phyloP scores from a whole-genome alignment of 192 early-diverging fungal genomes.

The Gryganskiella cystojenkinii region DNA sequence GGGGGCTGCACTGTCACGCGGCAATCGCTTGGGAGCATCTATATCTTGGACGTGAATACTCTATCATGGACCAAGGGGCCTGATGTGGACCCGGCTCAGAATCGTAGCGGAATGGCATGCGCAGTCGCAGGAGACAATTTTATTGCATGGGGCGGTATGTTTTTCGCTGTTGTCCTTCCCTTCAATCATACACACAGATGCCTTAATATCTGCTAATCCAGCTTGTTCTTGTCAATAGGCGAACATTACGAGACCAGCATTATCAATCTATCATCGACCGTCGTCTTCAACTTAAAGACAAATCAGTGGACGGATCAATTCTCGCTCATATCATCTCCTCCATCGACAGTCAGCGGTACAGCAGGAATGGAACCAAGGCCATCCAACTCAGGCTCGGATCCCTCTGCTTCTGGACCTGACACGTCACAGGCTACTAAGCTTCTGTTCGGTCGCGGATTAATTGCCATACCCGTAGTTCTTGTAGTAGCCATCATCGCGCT shows the following conservation, averaged over 20 bases:
- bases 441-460: too few species aligned
- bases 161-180: not conserved
- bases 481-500: too few species aligned
- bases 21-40: not conserved
- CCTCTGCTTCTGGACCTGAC: too few species aligned
- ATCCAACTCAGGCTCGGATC: too few species aligned
- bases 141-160: conserved; percentile 6
- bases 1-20: not conserved
- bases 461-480: too few species aligned
- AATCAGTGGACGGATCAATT: conserved; percentile 7
- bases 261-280: not conserved
- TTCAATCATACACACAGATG: not conserved
- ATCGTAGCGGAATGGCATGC: conserved; percentile 5
- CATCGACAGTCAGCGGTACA: too few species aligned
- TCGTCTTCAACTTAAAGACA: conserved; percentile 2
- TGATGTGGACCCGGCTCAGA: not conserved
- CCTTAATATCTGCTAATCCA: too few species aligned
- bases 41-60: conserved; percentile 1
- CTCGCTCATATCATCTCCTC: too few species aligned
- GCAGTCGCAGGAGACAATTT: conserved; percentile 13
- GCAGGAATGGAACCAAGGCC: too few species aligned
- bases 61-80: conserved; percentile 1
- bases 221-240: not conserved
- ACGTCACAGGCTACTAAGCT: too few species aligned
- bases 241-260: not conserved